These are phyloP conservation scores for Colletotrichum sp. DNA, from an alignment of 2,329 filamentous ascomycete species.

Conservation along the genomic window DNA sequence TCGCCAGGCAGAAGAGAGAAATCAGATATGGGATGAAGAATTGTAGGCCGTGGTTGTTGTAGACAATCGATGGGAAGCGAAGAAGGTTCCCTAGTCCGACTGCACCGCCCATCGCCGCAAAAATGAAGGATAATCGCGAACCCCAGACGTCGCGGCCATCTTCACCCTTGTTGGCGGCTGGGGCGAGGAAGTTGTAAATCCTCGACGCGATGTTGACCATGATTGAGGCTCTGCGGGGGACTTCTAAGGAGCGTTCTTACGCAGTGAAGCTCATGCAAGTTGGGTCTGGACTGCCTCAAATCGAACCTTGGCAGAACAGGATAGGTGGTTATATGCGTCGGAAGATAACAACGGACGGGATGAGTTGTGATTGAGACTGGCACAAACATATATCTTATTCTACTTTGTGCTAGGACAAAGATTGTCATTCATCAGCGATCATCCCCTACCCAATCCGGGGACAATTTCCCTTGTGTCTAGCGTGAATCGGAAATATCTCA, in stretches of 20 bases:
- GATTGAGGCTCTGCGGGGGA: neutral
- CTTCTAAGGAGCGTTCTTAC: neutral
- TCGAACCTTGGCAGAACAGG: too few species aligned
- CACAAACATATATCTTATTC: neutral
- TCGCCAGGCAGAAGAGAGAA: constrained; percentile 55
- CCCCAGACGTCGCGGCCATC: constrained; percentile 49
- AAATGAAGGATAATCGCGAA: constrained; percentile 49
- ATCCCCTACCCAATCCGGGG: neutral
- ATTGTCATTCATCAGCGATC: neutral
- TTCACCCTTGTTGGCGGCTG: constrained; percentile 25
- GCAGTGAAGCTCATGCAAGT: neutral
- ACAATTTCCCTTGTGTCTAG: neutral
- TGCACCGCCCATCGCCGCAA: constrained; percentile 57
- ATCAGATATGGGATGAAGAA: constrained; percentile 62
- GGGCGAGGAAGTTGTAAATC: constrained; percentile 23
- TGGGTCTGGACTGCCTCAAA: too few species aligned
- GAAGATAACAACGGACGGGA: neutral
- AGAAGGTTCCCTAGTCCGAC: constrained; percentile 61
- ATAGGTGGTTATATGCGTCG: too few species aligned
- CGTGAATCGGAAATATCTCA: neutral
- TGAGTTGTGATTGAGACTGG: neutral
- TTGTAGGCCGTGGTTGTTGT: constrained; percentile 61
- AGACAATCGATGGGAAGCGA: constrained; percentile 58
- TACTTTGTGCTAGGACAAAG: neutral
- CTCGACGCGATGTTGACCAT: constrained; percentile 6